phyloP scores from a whole-genome alignment of 257 asterid species.

The Solanum corneliomulleri region DNA sequence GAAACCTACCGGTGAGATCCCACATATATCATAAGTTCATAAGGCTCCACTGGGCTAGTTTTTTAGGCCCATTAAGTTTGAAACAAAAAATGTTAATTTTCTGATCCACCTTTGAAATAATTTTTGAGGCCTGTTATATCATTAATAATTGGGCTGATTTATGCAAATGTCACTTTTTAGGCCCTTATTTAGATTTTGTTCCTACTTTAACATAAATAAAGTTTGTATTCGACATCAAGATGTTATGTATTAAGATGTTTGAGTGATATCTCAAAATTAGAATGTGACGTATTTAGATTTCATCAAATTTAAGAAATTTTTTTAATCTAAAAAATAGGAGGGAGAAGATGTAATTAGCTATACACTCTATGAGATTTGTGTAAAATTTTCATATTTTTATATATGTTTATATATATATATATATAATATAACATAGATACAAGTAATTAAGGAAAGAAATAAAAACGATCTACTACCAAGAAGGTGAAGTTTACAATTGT shows the following conservation, averaged over 20 bases:
- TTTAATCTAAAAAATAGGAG: fast-evolving
- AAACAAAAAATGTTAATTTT: neutral
- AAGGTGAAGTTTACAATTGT: too few species aligned
- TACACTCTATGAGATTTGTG: too few species aligned
- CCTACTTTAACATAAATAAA: neutral
- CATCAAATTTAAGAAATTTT: neutral
- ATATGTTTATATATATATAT: too few species aligned
- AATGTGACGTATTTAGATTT: too few species aligned
- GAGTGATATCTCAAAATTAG: neutral
- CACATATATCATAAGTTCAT: neutral
- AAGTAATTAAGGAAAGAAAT: too few species aligned
- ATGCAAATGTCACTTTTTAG: neutral
- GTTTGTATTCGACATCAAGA: too few species aligned
- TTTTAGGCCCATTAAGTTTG: neutral
- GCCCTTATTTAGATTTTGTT: neutral
- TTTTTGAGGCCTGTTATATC: neutral
- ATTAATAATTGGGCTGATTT: neutral
- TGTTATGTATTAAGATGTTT: too few species aligned
- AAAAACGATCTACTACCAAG: too few species aligned
- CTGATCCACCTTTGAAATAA: neutral
- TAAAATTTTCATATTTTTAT: too few species aligned
- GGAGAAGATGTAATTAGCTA: too few species aligned
- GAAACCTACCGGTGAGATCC: neutral
- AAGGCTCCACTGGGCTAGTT: neutral
- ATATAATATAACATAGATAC: too few species aligned